Base-by-base conservation (phyloP, 2,329 filamentous ascomycete genomes). In the Claviceps capensis region DNA sequence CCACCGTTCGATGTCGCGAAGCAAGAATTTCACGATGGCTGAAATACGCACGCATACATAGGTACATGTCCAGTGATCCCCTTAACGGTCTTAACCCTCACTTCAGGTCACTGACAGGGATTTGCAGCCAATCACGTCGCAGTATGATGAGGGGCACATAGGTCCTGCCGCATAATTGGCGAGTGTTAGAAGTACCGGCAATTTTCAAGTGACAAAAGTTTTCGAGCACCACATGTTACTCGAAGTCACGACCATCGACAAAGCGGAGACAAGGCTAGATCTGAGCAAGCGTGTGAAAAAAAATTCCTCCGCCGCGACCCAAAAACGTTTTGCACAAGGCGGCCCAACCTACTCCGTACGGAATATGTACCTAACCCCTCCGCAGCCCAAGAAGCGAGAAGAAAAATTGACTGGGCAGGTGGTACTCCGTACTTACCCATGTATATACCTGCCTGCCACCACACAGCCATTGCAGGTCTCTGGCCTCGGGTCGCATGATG, bases 351-450 rank as follows among this genome's bases (percentile, higher is more conserved):
- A 19, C n/a, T n/a, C n/a, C n/a, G n/a, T n/a, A n/a, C 19, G 19
- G 19, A 19, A 56, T 49, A 51, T 56, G 57, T 63, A 58, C 62
- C 60, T 59, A 62, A 62, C 61, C 52, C 54, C 52, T 45, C 52
- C 48, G n/a, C 38, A 61, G 61, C 62, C 60, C 60, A 62, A 61
- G 41, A 14, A 36, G 19, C 23, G 14, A 40, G 37, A 38, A 26
- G 14, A 42, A 51, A 38, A 30, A 19, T 38, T 22, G 37, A n/a
- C 19, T 14, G 23, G 26, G 36, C 43, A 36, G 17, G 19, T 26
- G 13, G 19, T 42, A 42, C n/a, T n/a, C n/a, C n/a, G n/a, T n/a
- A n/a, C 17, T 2, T 19, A 19, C 17, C 17, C 17, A 19, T 19
- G 17, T 19, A 19, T 19, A 2, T 19, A 19, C 17, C 1, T 19